Evolutionary conservation across 768 basidiomycete species (phyloP).

Genomic region (Phanerodontia chrysosporium): DNA sequence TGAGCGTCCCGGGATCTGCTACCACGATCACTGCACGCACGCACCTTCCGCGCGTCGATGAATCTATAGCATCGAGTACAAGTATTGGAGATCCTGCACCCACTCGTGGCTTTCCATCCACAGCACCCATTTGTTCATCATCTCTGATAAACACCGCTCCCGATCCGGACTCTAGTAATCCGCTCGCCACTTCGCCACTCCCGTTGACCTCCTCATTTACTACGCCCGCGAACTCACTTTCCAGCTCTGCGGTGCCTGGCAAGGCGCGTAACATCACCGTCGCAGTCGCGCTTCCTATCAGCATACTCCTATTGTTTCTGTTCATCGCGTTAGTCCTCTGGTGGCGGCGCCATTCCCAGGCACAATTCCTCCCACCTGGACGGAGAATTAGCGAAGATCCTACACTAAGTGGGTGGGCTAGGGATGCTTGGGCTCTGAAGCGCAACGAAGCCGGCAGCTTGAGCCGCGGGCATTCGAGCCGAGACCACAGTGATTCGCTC

Average conservation of each 20-base stretch:
- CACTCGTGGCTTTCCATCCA: no score
- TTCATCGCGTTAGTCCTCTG: not conserved
- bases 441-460: no score
- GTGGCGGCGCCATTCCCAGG: not conserved
- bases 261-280: conserved; percentile 10
- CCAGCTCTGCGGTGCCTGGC: not conserved
- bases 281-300: conserved; percentile 1
- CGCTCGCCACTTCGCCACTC: not conserved
- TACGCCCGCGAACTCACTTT: not conserved
- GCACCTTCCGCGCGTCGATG: no score
- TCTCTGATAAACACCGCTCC: no score
- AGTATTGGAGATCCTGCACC: no score
- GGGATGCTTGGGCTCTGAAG: not conserved
- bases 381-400: not conserved
- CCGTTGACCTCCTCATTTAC: not conserved
- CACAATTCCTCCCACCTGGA: not conserved
- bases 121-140: no score
- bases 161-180: no score
- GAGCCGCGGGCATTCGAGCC: not conserved
- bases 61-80: no score
- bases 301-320: not conserved
- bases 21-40: no score
- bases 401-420: not conserved
- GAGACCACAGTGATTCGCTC: not conserved
- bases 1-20: not conserved